Evolutionary conservation across 169 alveolate genomes (phyloP).

Genomic region (Eimeria sp.): DNA sequence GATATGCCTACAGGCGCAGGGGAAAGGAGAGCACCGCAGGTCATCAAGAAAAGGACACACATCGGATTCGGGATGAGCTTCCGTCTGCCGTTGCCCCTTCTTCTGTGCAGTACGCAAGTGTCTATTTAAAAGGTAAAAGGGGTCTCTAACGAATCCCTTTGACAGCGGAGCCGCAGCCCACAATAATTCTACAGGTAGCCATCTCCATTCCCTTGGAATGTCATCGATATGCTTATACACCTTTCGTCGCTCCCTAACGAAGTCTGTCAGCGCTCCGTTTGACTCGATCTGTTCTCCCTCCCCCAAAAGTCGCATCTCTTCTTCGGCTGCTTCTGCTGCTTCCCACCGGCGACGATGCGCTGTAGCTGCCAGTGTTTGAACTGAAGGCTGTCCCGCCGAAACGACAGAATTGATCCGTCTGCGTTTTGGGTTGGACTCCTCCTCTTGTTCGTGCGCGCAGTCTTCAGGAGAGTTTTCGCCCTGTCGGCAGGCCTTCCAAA

Average conservation of each 20-base stretch:
- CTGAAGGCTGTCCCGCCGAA: neutral
- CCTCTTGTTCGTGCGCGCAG: neutral
- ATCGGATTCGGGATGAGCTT: neutral
- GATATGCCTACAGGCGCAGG: slow-evolving; percentile 36
- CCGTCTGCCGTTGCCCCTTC: neutral
- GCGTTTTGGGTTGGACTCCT: slow-evolving; percentile 32
- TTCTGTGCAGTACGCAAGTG: slow-evolving; percentile 31
- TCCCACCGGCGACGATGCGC: slow-evolving; percentile 67
- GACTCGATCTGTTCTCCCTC: neutral
- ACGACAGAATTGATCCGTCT: neutral
- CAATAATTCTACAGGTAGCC: slow-evolving; percentile 45
- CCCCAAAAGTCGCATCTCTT: slow-evolving; percentile 1
- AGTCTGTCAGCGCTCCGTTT: neutral
- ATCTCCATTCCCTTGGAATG: slow-evolving; percentile 40
- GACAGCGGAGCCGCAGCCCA: slow-evolving; percentile 67
- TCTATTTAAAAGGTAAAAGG: neutral
- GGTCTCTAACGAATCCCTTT: slow-evolving; percentile 27
- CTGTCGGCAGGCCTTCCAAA: neutral
- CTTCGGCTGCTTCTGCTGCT: slow-evolving; percentile 47
- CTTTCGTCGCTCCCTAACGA: slow-evolving; percentile 28
- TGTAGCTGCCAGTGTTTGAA: neutral
- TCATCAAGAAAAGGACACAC: neutral
- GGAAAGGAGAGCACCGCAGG: neutral
- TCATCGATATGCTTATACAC: slow-evolving; percentile 7
- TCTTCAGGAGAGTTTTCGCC: neutral